Base-by-base conservation (phyloP, 2,329 filamentous ascomycete species). In the Pestalotiopsis sp. region DNA sequence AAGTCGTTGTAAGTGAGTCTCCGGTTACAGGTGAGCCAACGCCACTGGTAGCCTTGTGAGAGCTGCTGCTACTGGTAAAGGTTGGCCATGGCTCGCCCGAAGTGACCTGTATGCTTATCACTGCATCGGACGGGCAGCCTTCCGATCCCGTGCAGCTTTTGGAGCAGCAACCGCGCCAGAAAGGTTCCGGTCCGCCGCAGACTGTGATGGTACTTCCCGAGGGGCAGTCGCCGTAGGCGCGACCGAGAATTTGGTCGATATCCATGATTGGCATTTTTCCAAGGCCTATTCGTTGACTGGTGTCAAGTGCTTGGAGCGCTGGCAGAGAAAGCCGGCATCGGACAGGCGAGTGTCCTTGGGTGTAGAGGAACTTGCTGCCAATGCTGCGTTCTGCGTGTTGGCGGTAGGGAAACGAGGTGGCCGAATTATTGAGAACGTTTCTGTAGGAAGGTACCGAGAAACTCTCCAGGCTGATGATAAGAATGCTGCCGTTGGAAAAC, bases 111-210 rank as follows among this genome's bases (percentile, higher is more conserved):
- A 66, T 58, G 27, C 25, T 66, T 49, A 66, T 58, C 4, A 4
- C n/a, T n/a, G 52, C 52, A 23, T 56, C 31, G 49, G 45, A 14
- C 4, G 49, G 27, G 39, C 45, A 56, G 49, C 52, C 64, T 13
- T 23, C 52, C 13, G 14, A n/a, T 11, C 14, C 27, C 2, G 23
- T 7, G 62, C 64, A 66, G 14, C 17, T 45, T 12, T 39, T 1
- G 14, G 61, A 64, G 23, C 61, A 64, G 39, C 61, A 64, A 64
- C 61, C 61, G 11, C 23, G 39, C 38, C 41, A 57, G 41, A n/a
- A 66, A 9, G 49, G 17, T 6, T n/a, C 25, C 25, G 23, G 64
- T 11, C 45, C 45, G 14, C 64, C 27, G 17, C 64, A 66, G 23
- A 12, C 2, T 7, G 52, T 27, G 25, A 27, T 41, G 12, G 17